Evolutionary conservation across 192 early-diverging fungal species (phyloP).

Genomic region (Gamsiella multidivaricata): DNA sequence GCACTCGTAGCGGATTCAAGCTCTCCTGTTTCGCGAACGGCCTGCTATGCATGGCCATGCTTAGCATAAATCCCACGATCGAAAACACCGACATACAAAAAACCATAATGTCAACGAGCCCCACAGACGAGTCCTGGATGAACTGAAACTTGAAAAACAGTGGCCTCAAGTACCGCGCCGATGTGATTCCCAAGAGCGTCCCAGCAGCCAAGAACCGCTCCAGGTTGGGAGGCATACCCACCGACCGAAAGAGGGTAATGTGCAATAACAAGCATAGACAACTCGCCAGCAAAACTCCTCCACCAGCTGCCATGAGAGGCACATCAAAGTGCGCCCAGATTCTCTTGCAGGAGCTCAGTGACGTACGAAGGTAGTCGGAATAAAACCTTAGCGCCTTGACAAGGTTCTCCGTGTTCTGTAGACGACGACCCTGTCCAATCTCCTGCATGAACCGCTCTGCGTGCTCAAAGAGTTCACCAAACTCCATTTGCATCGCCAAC

Average conservation of each 20-base stretch:
- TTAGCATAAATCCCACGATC: conserved; percentile 37
- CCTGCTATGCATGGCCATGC: conserved; percentile 5
- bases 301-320: conserved; percentile 79
- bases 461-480: conserved; percentile 33
- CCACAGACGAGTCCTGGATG: conserved; percentile 30
- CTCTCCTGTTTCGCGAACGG: conserved; percentile 5
- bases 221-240: conserved; percentile 25
- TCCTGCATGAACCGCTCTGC: conserved; percentile 39
- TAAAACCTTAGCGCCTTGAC: conserved; percentile 36
- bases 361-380: conserved; percentile 65
- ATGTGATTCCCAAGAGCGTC: conserved; percentile 22
- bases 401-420: conserved; percentile 20
- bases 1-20: conserved; percentile 16
- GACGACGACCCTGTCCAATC: conserved; percentile 20
- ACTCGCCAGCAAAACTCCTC: conserved; percentile 63
- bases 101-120: conserved; percentile 53
- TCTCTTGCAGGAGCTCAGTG: conserved; percentile 77
- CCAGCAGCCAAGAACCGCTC: conserved; percentile 31
- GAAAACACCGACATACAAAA: conserved; percentile 51
- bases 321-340: conserved; percentile 96
- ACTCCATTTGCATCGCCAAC: conserved; percentile 46
- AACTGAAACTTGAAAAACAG: conserved; percentile 21
- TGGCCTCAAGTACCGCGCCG: conserved; percentile 21
- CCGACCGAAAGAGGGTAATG: conserved; percentile 23
- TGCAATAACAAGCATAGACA: conserved; percentile 46